A percentile compares a stretch with the other conserved stretches of the same genome.
These are phyloP conservation scores for Ajuga reptans DNA, from an alignment of 305 asterid genomes.

Conservation along the genomic window DNA sequence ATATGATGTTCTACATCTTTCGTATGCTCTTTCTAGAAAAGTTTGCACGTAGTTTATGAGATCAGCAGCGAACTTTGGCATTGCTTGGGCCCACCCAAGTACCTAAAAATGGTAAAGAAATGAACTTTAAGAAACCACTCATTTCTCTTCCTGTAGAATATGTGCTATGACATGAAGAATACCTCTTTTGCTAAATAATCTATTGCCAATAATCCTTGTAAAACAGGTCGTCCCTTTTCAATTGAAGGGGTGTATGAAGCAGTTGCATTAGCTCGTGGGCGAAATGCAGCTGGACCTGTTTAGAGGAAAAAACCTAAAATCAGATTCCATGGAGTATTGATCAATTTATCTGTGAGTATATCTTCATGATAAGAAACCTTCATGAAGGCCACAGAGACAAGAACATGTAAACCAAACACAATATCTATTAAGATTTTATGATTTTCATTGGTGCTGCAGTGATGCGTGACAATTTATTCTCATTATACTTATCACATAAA, in stretches of 20 bases:
- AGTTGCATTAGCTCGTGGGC: constrained; percentile 83
- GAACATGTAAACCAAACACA: constrained; percentile 10
- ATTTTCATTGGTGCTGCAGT: constrained; percentile 14
- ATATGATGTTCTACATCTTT: constrained; percentile 96
- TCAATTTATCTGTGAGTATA: constrained; percentile 11
- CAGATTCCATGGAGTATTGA: constrained; percentile 10
- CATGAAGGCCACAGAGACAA: constrained; percentile 7
- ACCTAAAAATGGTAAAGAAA: constrained; percentile 45
- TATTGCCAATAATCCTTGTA: constrained; percentile 94
- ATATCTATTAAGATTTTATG: constrained; percentile 12
- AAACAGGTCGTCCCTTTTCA: constrained; percentile 90
- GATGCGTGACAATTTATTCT: constrained; percentile 16
- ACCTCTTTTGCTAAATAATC: constrained; percentile 98
- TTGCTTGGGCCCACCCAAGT: constrained; percentile 99
- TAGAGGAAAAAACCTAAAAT: constrained; percentile 16
- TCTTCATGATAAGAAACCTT: constrained; percentile 14
- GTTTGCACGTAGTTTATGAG: constrained; percentile 86
- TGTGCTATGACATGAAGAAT: constrained; percentile 13
- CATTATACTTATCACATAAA: background rate
- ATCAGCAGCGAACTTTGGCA: constrained; percentile 93
- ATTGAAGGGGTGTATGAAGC: constrained; percentile 63
- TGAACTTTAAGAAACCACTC: constrained; percentile 11
- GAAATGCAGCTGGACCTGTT: constrained; percentile 98
- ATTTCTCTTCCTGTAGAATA: constrained; percentile 9
- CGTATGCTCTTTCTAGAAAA: constrained; percentile 93